Conservation (phyloP, 495 filamentous ascomycete species). For the Hypoxylon perforatum region DNA sequence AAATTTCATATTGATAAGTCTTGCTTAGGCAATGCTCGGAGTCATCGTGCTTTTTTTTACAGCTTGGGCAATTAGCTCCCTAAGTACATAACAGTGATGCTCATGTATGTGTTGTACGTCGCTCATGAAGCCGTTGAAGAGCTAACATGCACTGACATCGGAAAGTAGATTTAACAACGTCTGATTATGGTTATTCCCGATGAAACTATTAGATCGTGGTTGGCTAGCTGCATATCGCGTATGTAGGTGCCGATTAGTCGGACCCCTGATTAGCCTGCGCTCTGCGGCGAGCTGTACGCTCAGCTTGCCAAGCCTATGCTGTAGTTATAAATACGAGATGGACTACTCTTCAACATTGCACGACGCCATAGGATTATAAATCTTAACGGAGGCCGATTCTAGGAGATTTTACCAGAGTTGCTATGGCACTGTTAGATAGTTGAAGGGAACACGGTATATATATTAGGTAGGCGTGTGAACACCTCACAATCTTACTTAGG, state of each 20-base stretch:
- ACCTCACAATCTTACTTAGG: too few species aligned
- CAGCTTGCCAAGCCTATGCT: slow-evolving; percentile 30
- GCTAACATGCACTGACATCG: not conserved
- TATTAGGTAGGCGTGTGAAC: too few species aligned
- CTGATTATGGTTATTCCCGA: slow-evolving; percentile 1
- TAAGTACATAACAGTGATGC: not conserved
- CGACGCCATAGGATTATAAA: not conserved
- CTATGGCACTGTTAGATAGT: not conserved
- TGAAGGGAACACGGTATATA: not conserved
- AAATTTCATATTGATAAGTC: too few species aligned
- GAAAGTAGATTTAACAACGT: not conserved
- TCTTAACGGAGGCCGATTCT: not conserved
- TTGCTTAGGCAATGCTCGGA: too few species aligned
- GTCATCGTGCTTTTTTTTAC: too few species aligned
- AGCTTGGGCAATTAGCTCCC: too few species aligned
- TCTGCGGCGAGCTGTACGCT: slow-evolving; percentile 14
- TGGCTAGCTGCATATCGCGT: slow-evolving; percentile 9
- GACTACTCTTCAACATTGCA: slow-evolving; percentile 12
- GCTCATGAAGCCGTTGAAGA: not conserved
- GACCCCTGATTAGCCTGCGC: not conserved
- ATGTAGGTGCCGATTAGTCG: not conserved
- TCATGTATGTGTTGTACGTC: not conserved
- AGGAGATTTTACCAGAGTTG: not conserved
- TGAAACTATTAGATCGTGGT: slow-evolving; percentile 9
- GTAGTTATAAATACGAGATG: slow-evolving; percentile 39